phyloP scores from a whole-genome alignment of 2,329 filamentous ascomycete species.

The Pseudopyricularia javanii region DNA sequence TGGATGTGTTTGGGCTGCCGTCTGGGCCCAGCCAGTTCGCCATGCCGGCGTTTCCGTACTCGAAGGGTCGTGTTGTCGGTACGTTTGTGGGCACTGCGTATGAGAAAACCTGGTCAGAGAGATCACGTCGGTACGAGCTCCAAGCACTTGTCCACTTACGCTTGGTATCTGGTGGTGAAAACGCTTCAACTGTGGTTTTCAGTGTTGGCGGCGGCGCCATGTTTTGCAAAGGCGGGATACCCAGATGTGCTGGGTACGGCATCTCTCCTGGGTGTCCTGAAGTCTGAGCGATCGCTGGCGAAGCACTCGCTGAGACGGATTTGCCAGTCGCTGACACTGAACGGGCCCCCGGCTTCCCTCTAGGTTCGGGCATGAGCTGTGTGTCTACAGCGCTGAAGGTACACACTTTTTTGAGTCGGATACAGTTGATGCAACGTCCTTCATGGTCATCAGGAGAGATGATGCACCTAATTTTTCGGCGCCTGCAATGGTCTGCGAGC shows the following conservation, averaged over 20 bases:
- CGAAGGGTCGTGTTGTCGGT: constrained; percentile 20
- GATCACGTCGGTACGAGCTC: background rate
- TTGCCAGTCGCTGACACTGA: constrained; percentile 23
- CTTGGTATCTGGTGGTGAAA: constrained; percentile 25
- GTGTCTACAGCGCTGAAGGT: constrained; percentile 86
- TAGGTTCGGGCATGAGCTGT: constrained; percentile 34
- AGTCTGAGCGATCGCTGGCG: constrained; percentile 31
- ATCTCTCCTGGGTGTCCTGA: constrained; percentile 26
- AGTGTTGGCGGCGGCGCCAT: constrained; percentile 32
- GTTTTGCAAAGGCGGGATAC: constrained; percentile 29
- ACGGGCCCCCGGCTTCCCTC: constrained; percentile 27
- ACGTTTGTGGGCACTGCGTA: constrained; percentile 20
- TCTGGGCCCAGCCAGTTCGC: constrained; percentile 33
- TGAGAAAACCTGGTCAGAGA: constrained; percentile 11
- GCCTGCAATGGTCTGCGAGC: constrained; percentile 68
- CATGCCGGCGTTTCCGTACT: constrained; percentile 24
- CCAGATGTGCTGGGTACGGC: constrained; percentile 26
- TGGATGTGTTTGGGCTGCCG: constrained; percentile 24
- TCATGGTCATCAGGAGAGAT: constrained; percentile 59
- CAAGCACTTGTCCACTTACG: constrained; percentile 21
- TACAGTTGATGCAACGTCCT: constrained; percentile 81
- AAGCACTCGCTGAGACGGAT: constrained; percentile 32
- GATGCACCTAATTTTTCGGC: constrained; percentile 87
- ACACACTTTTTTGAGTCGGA: constrained; percentile 87
- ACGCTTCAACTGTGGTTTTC: constrained; percentile 21